These are phyloP conservation scores for Gossypium thurberi DNA, from an alignment of 345 rosid species.

Conservation along the genomic window DNA sequence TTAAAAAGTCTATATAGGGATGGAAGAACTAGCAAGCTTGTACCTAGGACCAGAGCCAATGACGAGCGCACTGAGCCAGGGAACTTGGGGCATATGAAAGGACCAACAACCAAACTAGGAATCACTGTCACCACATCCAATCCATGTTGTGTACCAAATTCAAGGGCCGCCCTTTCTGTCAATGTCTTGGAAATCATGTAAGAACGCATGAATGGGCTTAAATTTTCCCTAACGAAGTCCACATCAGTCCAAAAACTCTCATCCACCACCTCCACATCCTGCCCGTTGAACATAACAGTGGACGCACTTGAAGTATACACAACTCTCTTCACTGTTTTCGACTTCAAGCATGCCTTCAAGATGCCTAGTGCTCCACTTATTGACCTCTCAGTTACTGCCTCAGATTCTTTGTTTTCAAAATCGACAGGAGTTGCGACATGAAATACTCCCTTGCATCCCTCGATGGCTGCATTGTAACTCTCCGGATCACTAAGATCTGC, in stretches of 20 bases:
- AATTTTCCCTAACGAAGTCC: neutral
- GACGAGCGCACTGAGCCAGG: neutral
- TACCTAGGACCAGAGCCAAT: neutral
- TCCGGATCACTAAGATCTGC: constrained; percentile 47
- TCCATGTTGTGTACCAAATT: neutral
- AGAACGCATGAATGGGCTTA: neutral
- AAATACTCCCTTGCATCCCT: constrained; percentile 50
- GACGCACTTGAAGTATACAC: constrained; percentile 58
- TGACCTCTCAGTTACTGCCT: constrained; percentile 36
- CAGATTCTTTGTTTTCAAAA: neutral
- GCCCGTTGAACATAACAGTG: neutral
- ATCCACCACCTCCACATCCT: constrained; percentile 14
- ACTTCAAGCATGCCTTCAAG: constrained; percentile 40
- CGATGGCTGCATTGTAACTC: constrained; percentile 44
- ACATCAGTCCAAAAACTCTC: neutral
- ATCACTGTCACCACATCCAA: neutral
- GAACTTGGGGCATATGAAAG: constrained; percentile 3
- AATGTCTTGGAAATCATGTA: neutral
- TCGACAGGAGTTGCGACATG: constrained; percentile 34
- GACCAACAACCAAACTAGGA: constrained; percentile 2
- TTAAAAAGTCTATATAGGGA: too few species aligned
- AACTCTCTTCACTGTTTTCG: constrained; percentile 48
- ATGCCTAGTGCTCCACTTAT: constrained; percentile 47
- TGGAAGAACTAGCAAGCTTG: neutral
- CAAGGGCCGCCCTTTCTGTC: constrained; percentile 20